phyloP scores from a whole-genome alignment of 148 eudicot genomes.

The Fagopyrum tataricum region DNA sequence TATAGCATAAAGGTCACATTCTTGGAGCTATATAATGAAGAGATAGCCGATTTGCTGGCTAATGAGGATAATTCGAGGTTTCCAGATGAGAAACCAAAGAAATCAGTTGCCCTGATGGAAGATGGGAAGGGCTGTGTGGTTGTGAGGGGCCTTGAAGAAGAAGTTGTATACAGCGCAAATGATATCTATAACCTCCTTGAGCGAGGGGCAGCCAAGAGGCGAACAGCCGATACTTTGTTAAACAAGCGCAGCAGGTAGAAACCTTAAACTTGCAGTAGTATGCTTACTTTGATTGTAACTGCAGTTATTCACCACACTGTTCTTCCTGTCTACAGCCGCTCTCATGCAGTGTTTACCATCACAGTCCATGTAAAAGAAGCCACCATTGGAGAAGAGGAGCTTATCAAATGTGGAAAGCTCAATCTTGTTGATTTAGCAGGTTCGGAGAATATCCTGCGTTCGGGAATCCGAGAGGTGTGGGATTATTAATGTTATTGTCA shows the following conservation, averaged over 20 bases:
- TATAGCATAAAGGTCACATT: constrained; percentile 79
- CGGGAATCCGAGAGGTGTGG: constrained; percentile 71
- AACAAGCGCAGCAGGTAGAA: constrained; percentile 77
- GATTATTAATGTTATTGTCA: not conserved
- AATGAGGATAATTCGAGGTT: constrained; percentile 46
- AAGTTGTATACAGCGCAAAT: constrained; percentile 79
- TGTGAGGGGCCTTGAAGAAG: constrained; percentile 86
- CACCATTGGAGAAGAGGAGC: constrained; percentile 62
- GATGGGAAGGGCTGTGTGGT: constrained; percentile 80
- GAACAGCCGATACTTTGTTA: constrained; percentile 71
- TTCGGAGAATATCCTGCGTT: constrained; percentile 80
- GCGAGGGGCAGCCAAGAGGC: constrained; percentile 75
- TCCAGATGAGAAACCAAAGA: constrained; percentile 59
- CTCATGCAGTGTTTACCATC: constrained; percentile 81
- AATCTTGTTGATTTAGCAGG: constrained; percentile 96
- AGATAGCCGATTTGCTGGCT: constrained; percentile 65
- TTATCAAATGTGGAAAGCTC: constrained; percentile 84
- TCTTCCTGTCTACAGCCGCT: constrained; percentile 47
- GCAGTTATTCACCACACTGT: constrained; percentile 1
- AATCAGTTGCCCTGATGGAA: constrained; percentile 68
- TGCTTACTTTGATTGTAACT: not conserved
- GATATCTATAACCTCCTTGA: constrained; percentile 77
- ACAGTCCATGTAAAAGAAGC: constrained; percentile 68
- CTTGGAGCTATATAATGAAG: constrained; percentile 84
- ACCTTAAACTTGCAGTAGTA: not conserved